phyloP scores from a whole-genome alignment of 129 eudicot genomes.

The Artemisia annua region DNA sequence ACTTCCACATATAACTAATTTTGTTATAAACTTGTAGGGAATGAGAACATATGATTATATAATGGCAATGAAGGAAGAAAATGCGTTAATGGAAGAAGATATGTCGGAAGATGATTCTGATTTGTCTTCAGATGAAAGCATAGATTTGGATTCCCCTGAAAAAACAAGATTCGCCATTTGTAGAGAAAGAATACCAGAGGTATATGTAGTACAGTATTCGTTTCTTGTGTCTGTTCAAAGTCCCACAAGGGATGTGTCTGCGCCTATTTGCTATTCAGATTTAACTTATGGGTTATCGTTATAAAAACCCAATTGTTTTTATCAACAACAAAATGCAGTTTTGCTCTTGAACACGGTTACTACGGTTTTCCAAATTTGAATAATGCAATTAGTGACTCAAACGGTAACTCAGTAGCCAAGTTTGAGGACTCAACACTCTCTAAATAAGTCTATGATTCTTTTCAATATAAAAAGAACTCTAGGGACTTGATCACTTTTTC shows the following conservation, averaged over 20 bases:
- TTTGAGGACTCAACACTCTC: no score
- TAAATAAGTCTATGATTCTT: no score
- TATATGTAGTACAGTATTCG: neutral
- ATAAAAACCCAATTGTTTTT: neutral
- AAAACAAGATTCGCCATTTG: conserved; percentile 55
- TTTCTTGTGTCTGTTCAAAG: neutral
- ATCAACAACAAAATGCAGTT: neutral
- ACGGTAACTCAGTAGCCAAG: no score
- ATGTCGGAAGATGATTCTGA: conserved; percentile 50
- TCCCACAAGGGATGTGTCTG: neutral
- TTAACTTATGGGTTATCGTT: no score
- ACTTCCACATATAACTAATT: neutral
- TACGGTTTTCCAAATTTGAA: no score
- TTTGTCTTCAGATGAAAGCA: conserved; percentile 70
- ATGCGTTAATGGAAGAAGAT: conserved; percentile 51
- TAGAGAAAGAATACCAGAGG: conserved; percentile 48
- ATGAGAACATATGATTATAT: conserved; percentile 94
- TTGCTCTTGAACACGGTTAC: no score
- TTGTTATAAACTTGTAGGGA: conserved; percentile 43
- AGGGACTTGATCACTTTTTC: no score
- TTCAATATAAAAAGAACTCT: no score
- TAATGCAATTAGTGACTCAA: no score
- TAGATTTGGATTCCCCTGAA: conserved; percentile 50
- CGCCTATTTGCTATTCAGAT: no score
- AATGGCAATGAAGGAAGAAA: conserved; percentile 85